Conservation (phyloP, 108 stramenopile species). For the Stephanodiscus triporus region DNA sequence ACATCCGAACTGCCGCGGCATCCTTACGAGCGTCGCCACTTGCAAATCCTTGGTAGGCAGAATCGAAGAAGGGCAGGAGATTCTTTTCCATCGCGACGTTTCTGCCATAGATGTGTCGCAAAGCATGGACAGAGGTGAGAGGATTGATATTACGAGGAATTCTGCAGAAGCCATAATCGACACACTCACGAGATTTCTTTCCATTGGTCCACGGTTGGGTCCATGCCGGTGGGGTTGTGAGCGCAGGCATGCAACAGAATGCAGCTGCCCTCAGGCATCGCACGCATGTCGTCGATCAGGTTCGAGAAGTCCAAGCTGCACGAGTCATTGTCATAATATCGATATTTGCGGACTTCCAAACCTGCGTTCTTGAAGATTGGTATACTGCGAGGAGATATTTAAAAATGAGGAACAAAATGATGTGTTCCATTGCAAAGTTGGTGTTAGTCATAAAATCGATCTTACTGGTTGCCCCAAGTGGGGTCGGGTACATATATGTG, state of each 20-base stretch:
- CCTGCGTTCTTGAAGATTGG: constrained; percentile 94
- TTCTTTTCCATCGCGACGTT: constrained; percentile 75
- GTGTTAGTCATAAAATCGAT: background rate
- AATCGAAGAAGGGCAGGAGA: constrained; percentile 96
- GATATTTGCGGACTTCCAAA: constrained; percentile 88
- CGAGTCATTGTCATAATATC: constrained; percentile 88
- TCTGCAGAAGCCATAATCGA: constrained; percentile 64
- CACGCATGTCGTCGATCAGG: constrained; percentile 85
- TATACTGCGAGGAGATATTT: constrained; percentile 40
- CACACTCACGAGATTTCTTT: constrained; percentile 78
- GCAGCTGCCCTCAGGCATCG: constrained; percentile 84
- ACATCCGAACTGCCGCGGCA: constrained; percentile 93
- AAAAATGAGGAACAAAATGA: background rate
- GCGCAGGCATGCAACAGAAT: constrained; percentile 99
- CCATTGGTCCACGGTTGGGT: constrained; percentile 98
- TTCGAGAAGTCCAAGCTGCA: constrained; percentile 88
- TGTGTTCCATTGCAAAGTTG: background rate
- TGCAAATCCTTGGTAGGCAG: constrained; percentile 98
- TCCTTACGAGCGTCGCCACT: constrained; percentile 93
- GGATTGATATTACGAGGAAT: background rate
- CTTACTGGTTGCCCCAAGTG: constrained; percentile 96
- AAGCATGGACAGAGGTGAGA: too few species aligned
- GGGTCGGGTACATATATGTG: constrained; percentile 97
- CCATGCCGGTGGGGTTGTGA: constrained; percentile 98
- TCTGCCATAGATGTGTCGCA: too few species aligned